Conservation (phyloP, 768 basidiomycete genomes). For the Termitomyces heimii region DNA sequence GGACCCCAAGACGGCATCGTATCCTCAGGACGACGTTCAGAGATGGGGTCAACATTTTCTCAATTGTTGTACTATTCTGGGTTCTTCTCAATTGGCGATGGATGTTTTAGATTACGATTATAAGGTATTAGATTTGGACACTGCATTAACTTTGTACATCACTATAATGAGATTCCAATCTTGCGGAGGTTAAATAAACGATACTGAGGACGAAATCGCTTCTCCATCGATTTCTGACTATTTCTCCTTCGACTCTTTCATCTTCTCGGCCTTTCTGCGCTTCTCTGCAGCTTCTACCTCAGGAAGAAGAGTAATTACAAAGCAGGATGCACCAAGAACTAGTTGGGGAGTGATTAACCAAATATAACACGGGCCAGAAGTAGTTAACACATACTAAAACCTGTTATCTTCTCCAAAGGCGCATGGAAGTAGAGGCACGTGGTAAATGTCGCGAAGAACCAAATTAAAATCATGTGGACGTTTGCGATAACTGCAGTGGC, state of each 20-base stretch:
- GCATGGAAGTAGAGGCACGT: constrained; percentile 92
- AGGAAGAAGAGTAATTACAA: constrained; percentile 12
- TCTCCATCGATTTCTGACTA: neutral
- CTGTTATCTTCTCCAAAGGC: constrained; percentile 81
- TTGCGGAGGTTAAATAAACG: neutral
- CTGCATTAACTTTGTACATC: constrained; percentile 2
- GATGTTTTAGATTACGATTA: constrained; percentile 16
- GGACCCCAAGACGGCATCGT: constrained; percentile 19
- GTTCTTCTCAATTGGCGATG: constrained; percentile 29
- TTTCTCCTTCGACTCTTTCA: neutral
- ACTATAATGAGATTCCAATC: neutral
- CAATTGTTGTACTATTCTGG: constrained; percentile 31
- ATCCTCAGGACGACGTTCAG: constrained; percentile 27
- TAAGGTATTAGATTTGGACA: neutral
- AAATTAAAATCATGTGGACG: constrained; percentile 46
- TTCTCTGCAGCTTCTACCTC: constrained; percentile 5
- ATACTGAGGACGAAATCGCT: neutral
- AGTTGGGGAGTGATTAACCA: neutral
- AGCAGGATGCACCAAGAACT: constrained; percentile 16
- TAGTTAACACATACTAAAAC: constrained; percentile 56
- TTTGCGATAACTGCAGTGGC: constrained; percentile 41
- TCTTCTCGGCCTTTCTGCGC: neutral
- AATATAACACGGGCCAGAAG: neutral
- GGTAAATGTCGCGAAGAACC: constrained; percentile 70
- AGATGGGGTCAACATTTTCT: constrained; percentile 34